Evolutionary conservation across 768 basidiomycete species (phyloP), one percentile per base, ranked within the genome.

Genomic region (Symmetrospora coprosmae): DNA sequence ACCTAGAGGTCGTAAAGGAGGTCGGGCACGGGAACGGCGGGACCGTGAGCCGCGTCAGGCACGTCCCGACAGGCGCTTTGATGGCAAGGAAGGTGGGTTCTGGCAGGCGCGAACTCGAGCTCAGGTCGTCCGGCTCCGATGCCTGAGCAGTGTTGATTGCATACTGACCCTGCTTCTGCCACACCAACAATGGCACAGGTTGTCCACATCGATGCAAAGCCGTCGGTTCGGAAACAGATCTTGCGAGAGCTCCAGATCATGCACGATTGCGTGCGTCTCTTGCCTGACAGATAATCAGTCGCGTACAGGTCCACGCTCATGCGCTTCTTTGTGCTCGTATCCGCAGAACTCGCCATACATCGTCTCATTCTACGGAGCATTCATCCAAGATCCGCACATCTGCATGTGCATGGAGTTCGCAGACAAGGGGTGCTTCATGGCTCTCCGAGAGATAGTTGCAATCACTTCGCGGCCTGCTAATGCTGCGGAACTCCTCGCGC

Each of bases 231-330:
- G 64, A 99, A 97, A 72, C 94, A 99, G 75, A 97, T 99, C 68
- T 77, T 97, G 35, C 84, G 94, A 50, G 94, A 99, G 71, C 77
- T 99, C 66, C 92, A 96, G 68, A 97, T 99, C 76, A 92, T 97
- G 92, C 88, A 96, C 72, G 86, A 94, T 73, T 97, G 92, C 74
- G 78, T 63, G 38, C 19, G 62, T 61, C 7, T 19, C 53, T 17
- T 11, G n/a, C n/a, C 51, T 39, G 8, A 27, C 9, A 6, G 8
- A 23, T 31, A 37, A 19, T 23, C 14, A 11, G 39, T 9, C 7
- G 28, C 21, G 16, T 49, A 7, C 47, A 27, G 28, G 23, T 49
- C 8, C 28, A 28, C 27, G n/a, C 47, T 9, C 47, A 13, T 8
- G 33, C 23, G 40, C 5, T 49, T 4, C 4, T 5, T 21, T 19